Evolutionary conservation across 176 grass and related monocot genomes (phyloP), one percentile per base, ranked within the genome.

Genomic region (Carex cristatella): DNA sequence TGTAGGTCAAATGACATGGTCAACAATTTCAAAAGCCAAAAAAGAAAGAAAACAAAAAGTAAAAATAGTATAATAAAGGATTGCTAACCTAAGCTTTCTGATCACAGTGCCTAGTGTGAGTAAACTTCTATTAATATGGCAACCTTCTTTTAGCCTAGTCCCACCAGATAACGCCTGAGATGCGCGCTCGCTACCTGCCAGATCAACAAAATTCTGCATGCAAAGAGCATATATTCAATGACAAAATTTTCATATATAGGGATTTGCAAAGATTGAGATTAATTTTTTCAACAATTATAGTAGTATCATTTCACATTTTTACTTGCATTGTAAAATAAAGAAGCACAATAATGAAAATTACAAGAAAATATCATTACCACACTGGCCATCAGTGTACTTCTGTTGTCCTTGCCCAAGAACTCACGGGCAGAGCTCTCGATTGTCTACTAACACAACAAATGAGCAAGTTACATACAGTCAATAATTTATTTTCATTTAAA

Each of bases 41-140:
- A 13, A 44, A 13, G 23, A 63, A 10, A 31, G 14, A 12, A 46
- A 61, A 23, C 1, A 15, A 54, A 23, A 28, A 82, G 31, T 4
- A 57, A 79, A 79, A 4, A 27, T 66, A 51, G 51, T 18, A 49
- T 16, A 82, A 59, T 83, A 68, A 85, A 32, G 55, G 23, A 55
- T 81, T 56, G 70, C 65, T 14, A 89, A 97, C 94, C 92, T 97
- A 90, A 97, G 81, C 68, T 97, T 97, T 27, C 94, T 88, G 72
- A 97, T 94, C 79, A 97, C 92, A 81, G 85, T 94, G 88, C 92
- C 90, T 13, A 97, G 84, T 53, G 94, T 94, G 63, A 97, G 90
- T 74, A 97, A 86, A 88, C 92, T 97, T 86, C 89, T 90, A 87
- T 97, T 97, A 76, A 97, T 97, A 58, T 97, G 94, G 37, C 94